Conservation (phyloP, 2,329 filamentous ascomycete genomes). For the Zasmidium cellare region DNA sequence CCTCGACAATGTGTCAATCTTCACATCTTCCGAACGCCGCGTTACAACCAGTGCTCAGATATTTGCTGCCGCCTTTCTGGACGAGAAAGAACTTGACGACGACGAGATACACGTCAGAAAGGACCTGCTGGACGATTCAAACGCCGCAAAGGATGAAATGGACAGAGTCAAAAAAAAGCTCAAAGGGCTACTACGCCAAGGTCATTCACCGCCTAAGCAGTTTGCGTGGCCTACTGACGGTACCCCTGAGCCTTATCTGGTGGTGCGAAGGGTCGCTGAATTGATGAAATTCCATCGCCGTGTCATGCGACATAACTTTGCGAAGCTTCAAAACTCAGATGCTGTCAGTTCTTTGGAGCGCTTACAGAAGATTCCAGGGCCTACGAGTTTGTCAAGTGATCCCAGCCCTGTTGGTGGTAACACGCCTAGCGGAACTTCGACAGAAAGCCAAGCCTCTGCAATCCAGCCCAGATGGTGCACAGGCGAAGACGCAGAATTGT, state of each 20-base stretch:
- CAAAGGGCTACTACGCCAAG: slow-evolving; percentile 85
- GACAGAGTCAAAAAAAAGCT: slow-evolving; percentile 99
- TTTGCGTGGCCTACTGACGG: slow-evolving; percentile 96
- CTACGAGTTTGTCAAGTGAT: slow-evolving; percentile 19
- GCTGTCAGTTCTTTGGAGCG: slow-evolving; percentile 61
- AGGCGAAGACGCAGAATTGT: slow-evolving; percentile 89
- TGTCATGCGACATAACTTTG: slow-evolving; percentile 94
- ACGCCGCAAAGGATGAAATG: slow-evolving; percentile 98
- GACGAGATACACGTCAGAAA: slow-evolving; percentile 91
- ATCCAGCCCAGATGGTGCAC: slow-evolving; percentile 96
- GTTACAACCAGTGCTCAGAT: slow-evolving; percentile 97
- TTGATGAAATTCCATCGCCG: slow-evolving; percentile 96
- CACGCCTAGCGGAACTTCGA: slow-evolving; percentile 35
- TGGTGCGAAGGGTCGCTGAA: slow-evolving; percentile 87
- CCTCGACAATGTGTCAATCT: slow-evolving; percentile 88
- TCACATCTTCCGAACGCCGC: slow-evolving; percentile 90
- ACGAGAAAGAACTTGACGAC: slow-evolving; percentile 78
- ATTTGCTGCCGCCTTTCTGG: slow-evolving; percentile 85
- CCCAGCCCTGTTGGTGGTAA: slow-evolving; percentile 8
- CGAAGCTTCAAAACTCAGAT: slow-evolving; percentile 65
- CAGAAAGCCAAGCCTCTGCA: slow-evolving; percentile 20
- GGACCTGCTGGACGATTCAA: slow-evolving; percentile 93
- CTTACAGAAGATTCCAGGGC: slow-evolving; percentile 49
- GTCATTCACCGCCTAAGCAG: slow-evolving; percentile 88
- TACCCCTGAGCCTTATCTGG: slow-evolving; percentile 90